These are phyloP conservation scores for Paramecium sexaurelia DNA, from an alignment of 73 alveolate species.

Conservation along the genomic window DNA sequence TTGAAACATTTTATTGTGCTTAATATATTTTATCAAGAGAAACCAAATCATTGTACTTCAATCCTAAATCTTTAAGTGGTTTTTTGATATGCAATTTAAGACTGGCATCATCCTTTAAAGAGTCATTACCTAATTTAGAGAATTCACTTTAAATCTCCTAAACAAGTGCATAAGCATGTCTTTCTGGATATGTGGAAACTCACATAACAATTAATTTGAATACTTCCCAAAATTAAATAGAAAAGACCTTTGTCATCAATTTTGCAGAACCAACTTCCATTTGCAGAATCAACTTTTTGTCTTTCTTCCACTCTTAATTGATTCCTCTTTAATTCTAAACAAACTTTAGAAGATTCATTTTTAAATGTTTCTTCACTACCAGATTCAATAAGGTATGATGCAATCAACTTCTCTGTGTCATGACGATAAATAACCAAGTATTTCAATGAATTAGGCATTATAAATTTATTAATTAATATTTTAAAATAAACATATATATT, in stretches of 20 bases:
- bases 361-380: slow-evolving; percentile 37
- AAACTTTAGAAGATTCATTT: slow-evolving; percentile 56
- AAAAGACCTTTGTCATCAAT: slow-evolving; percentile 7
- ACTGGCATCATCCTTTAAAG: slow-evolving; percentile 34
- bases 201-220: background rate
- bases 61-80: background rate
- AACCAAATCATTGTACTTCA: slow-evolving; percentile 18
- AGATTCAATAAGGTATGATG: background rate
- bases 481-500: background rate
- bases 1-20: background rate
- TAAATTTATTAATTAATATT: background rate
- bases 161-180: slow-evolving; percentile 65
- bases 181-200: slow-evolving; percentile 65
- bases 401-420: background rate
- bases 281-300: slow-evolving; percentile 51
- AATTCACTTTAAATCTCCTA: slow-evolving; percentile 24
- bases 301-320: slow-evolving; percentile 47
- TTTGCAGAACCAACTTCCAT: slow-evolving; percentile 69
- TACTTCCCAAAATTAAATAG: slow-evolving; percentile 48
- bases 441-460: slow-evolving; percentile 26
- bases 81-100: slow-evolving; percentile 32
- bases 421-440: background rate
- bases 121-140: background rate
- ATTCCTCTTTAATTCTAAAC: slow-evolving; percentile 33
- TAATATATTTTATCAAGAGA: slow-evolving; percentile 34